Percentiles rank a stretch among this genome's conserved stretches.
These are phyloP conservation scores for Colletotrichum cereale DNA, from an alignment of 2,329 filamentous ascomycete genomes.

Conservation along the genomic window DNA sequence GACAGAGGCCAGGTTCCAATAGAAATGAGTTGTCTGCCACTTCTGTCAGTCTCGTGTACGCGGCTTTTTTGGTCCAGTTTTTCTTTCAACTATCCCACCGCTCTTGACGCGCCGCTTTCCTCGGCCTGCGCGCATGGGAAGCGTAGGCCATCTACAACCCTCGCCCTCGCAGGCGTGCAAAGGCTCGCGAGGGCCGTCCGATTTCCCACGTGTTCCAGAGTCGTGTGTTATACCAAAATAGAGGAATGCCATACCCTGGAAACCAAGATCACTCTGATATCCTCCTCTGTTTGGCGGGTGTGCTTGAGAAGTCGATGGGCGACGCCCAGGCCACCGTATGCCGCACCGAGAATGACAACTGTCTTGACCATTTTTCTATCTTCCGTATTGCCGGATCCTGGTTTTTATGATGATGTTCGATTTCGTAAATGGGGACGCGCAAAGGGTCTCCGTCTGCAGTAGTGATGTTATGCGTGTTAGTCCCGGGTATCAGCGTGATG, in stretches of 20 bases:
- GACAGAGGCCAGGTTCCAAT: conserved; percentile 69
- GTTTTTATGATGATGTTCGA: not conserved
- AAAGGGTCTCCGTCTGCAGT: no score
- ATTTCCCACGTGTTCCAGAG: not conserved
- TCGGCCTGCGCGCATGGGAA: not conserved
- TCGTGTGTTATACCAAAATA: not conserved
- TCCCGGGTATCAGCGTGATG: not conserved
- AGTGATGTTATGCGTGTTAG: not conserved
- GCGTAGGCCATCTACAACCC: not conserved
- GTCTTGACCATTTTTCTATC: conserved; percentile 60
- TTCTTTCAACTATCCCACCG: not conserved
- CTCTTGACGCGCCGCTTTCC: not conserved
- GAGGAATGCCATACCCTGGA: conserved; percentile 59
- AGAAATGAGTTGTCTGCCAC: conserved; percentile 66
- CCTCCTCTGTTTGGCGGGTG: conserved; percentile 56
- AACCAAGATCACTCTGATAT: conserved; percentile 67
- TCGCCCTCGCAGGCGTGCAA: conserved; percentile 24
- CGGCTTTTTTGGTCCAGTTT: not conserved
- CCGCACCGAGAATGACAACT: conserved; percentile 67
- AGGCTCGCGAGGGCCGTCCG: conserved; percentile 9
- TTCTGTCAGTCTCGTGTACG: conserved; percentile 5
- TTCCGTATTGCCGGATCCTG: not conserved
- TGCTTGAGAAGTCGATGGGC: conserved; percentile 69
- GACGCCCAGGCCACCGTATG: conserved; percentile 65
- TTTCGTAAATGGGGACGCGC: no score